Evolutionary conservation across 345 rosid species (phyloP).

Genomic region (Eucalyptus albens): DNA sequence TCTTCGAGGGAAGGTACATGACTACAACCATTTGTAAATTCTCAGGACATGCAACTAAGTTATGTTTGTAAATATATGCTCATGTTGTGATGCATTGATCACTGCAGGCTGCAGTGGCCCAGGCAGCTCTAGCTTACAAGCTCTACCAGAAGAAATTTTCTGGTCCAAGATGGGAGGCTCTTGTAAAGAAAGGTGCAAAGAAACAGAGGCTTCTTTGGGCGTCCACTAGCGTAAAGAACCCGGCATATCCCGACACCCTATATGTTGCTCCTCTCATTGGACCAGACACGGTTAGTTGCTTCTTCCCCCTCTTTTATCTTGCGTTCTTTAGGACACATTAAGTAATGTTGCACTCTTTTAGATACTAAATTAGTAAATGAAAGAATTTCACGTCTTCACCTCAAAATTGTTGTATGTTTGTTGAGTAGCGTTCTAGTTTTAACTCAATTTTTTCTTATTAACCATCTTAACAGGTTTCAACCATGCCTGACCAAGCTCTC

Average conservation of each 20-base stretch:
- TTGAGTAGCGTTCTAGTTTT: neutral
- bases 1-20: conserved; percentile 85
- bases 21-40: neutral
- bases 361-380: neutral
- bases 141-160: conserved; percentile 98
- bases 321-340: neutral
- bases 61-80: neutral
- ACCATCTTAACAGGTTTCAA: conserved; percentile 51
- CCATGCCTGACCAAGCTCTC: conserved; percentile 99
- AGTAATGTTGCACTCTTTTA: neutral
- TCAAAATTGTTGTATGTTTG: neutral
- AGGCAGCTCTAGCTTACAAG: conserved; percentile 87
- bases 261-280: conserved; percentile 93
- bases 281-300: conserved; percentile 70
- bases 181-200: conserved; percentile 95
- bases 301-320: neutral
- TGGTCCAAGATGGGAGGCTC: conserved; percentile 96
- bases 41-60: neutral
- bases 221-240: conserved; percentile 96
- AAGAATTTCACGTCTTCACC: neutral
- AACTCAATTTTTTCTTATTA: neutral
- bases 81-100: neutral
- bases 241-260: conserved; percentile 83
- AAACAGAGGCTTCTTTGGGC: conserved; percentile 96
- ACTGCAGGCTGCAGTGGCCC: conserved; percentile 91